Conservation (phyloP, 345 rosid genomes). For the Ceriops decandra region DNA sequence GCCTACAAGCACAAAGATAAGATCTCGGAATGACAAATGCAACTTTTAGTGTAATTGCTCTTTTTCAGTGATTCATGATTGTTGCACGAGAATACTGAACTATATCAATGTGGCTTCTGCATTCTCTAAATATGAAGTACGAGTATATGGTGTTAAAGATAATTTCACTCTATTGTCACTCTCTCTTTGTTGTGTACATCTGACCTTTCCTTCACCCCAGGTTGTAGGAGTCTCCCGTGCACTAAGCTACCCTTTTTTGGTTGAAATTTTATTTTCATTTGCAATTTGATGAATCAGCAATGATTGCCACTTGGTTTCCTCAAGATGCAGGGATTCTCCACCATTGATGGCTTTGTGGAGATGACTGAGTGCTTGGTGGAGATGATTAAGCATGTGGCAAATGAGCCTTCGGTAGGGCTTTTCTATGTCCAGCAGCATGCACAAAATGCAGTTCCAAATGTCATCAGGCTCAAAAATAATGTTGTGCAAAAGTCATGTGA, state of each 20-base stretch:
- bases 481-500: constrained; percentile 53
- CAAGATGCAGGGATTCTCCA: constrained; percentile 92
- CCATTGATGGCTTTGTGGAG: constrained; percentile 87
- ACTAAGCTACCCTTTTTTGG: neutral
- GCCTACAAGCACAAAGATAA: too few species aligned
- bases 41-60: too few species aligned
- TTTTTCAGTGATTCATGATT: too few species aligned
- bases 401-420: constrained; percentile 92
- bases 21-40: too few species aligned
- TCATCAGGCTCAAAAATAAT: constrained; percentile 50
- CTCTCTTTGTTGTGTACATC: too few species aligned
- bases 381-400: constrained; percentile 89
- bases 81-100: too few species aligned
- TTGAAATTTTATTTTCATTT: constrained; percentile 13
- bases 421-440: constrained; percentile 84
- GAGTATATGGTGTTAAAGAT: too few species aligned
- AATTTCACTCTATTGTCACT: too few species aligned
- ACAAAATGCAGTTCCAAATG: constrained; percentile 69
- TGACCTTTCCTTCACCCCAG: too few species aligned
- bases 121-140: too few species aligned
- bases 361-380: constrained; percentile 78
- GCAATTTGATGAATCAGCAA: constrained; percentile 39
- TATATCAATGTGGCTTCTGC: too few species aligned
- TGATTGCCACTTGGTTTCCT: constrained; percentile 41
- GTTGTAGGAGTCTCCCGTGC: too few species aligned